Evolutionary conservation across 192 early-diverging fungal species (phyloP), one percentile per base, ranked within the genome.

Genomic region (Hyaloraphidium curvatum): DNA sequence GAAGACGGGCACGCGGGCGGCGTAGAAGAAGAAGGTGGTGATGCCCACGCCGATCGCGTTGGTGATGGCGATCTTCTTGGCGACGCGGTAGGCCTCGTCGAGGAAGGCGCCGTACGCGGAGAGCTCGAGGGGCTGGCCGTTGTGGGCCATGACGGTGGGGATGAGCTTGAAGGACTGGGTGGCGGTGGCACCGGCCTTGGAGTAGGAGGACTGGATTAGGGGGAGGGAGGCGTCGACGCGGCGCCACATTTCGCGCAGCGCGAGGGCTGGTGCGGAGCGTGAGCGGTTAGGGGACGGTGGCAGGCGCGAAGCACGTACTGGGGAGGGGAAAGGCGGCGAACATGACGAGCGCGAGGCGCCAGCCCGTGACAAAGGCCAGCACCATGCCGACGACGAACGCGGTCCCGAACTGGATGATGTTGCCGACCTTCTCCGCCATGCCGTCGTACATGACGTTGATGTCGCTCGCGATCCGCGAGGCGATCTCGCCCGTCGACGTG

Each of bases 381-480:
- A 48, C 4, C 7, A 48, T 48, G 23, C 43, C 43, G 7, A 25
- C 25, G 7, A 48, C 11, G 43, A 48, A 48, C 14, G 43, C 11
- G 23, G 43, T 11, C 7, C 14, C 23, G 43, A 48, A 48, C 43
- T 48, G 43, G 14, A 48, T 25, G 23, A 48, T 48, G 14, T 48
- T 14, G 11, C 17, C 14, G 33, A 88, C 70, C 59, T 91, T 95
- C 43, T 89, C 87, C 22, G 75, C 73, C 17, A 87, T 81, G 35
- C 86, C 89, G 55, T 91, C 91, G 65, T 93, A 86, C 31, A 89
- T 74, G 51, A 89, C 43, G 33, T 81, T 78, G 21, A 83, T 88
- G 39, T 96, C 89, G 33, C 77, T 73, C 31, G 87, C 80, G 29
- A 96, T 76, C 26, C 88, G 81, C 25, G 88, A 86, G 2, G 86